phyloP scores from a whole-genome alignment of 176 grass and related monocot species.

The Aegilops speltoides region DNA sequence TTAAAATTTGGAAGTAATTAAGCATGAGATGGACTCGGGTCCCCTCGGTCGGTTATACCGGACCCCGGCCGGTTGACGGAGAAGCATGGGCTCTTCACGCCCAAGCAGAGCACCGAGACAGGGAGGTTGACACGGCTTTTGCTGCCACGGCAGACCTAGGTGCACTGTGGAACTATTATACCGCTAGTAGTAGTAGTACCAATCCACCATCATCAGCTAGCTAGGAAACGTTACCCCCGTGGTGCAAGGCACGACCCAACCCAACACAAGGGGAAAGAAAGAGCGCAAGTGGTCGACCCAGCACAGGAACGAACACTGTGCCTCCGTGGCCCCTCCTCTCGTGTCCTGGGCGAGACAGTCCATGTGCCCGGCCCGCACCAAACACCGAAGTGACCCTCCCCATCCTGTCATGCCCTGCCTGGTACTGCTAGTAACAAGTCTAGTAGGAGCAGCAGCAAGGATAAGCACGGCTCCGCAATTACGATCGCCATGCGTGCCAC shows the following conservation, averaged over 20 bases:
- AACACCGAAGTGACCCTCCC: constrained; percentile 42
- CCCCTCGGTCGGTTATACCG: not conserved
- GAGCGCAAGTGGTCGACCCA: constrained; percentile 4
- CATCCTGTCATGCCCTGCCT: not conserved
- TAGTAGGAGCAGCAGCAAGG: not conserved
- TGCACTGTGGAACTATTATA: not conserved
- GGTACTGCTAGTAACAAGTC: not conserved
- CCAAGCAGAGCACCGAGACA: not conserved
- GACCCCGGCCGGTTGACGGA: not conserved
- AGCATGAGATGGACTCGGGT: constrained; percentile 1
- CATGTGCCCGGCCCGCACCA: constrained; percentile 45
- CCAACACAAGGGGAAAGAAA: not conserved
- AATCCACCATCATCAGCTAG: constrained; percentile 1
- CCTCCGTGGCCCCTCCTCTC: not conserved
- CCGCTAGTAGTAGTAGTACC: not conserved
- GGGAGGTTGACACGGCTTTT: not conserved
- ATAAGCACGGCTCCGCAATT: not conserved
- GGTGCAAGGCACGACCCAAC: not conserved
- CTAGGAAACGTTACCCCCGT: not conserved
- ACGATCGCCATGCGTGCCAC: not conserved
- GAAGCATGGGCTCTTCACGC: not conserved
- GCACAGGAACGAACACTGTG: constrained; percentile 15
- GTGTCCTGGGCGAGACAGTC: constrained; percentile 25
- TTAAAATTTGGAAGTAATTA: not conserved
- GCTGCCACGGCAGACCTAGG: not conserved